These are phyloP conservation scores for Linanthus parryae DNA, from an alignment of 148 eudicot genomes.

Conservation along the genomic window DNA sequence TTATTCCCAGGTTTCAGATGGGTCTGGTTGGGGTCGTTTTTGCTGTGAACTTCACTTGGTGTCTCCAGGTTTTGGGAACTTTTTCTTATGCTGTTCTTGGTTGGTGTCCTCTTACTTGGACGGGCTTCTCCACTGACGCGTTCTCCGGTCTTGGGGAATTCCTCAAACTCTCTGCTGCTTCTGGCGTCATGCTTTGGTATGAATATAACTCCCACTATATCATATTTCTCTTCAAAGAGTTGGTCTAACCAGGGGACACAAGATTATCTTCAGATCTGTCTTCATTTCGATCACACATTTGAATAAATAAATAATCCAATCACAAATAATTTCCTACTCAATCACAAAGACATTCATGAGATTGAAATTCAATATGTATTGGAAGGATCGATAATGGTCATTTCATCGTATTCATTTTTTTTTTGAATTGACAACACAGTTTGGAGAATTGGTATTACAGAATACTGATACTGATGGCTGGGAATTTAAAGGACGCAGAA, in stretches of 20 bases:
- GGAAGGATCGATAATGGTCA: no score
- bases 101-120: slow-evolving; percentile 58
- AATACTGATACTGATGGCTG: slow-evolving; percentile 22
- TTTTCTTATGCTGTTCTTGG: slow-evolving; percentile 36
- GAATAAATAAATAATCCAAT: no score
- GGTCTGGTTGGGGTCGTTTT: slow-evolving; percentile 43
- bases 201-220: no score
- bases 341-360: no score
- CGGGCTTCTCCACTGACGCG: slow-evolving; percentile 45
- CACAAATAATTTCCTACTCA: no score
- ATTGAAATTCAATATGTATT: no score
- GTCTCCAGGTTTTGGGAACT: slow-evolving; percentile 31
- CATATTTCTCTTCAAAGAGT: no score
- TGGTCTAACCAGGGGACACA: no score
- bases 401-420: no score
- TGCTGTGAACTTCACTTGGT: slow-evolving; percentile 43
- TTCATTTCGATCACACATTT: no score
- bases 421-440: no score
- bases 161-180: slow-evolving; percentile 50
- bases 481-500: slow-evolving; percentile 12
- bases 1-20: slow-evolving; percentile 25
- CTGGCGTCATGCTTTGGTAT: slow-evolving; percentile 72
- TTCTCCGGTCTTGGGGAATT: slow-evolving; percentile 60
- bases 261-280: no score
- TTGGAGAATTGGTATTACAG: slow-evolving; percentile 29